phyloP scores from a whole-genome alignment of 2,329 filamentous ascomycete species.

The Talaromyces sp. region DNA sequence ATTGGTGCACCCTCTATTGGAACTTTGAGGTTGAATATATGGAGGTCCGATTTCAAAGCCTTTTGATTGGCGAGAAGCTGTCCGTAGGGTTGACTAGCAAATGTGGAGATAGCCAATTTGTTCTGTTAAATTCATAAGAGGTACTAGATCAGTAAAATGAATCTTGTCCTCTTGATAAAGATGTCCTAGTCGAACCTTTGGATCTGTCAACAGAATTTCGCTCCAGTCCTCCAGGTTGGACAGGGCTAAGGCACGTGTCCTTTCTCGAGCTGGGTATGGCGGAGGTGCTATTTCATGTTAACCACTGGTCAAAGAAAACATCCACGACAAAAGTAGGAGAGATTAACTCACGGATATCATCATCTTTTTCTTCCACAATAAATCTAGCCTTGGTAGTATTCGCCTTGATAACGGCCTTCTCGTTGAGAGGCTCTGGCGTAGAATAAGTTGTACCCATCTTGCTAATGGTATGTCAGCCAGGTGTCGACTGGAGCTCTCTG shows the following conservation, averaged over 20 bases:
- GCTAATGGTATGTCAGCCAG: background rate
- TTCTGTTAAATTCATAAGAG: conserved; percentile 43
- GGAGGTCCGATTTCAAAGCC: conserved; percentile 68
- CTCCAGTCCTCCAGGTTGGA: conserved; percentile 29
- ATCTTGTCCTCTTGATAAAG: no score
- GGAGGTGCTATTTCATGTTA: conserved; percentile 16
- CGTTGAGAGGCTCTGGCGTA: conserved; percentile 5
- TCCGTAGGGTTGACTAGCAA: conserved; percentile 68
- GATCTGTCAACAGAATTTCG: conserved; percentile 28
- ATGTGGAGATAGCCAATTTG: conserved; percentile 74
- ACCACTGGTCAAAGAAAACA: background rate
- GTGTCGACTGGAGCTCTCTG: background rate
- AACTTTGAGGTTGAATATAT: conserved; percentile 82
- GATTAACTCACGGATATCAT: background rate
- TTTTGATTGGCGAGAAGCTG: conserved; percentile 67
- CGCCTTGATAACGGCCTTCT: conserved; percentile 2
- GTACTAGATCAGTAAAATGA: background rate
- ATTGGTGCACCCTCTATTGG: conserved; percentile 80
- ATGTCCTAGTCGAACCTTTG: conserved; percentile 24
- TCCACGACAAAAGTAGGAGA: background rate
- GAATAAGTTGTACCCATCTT: conserved; percentile 10
- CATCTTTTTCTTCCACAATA: background rate
- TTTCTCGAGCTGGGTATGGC: conserved; percentile 17
- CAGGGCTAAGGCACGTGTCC: conserved; percentile 20
- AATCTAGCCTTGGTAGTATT: background rate